A percentile compares a stretch with the other conserved stretches of the same genome.
Conservation (phyloP, 345 rosid genomes). For the Cardamine resedifolia region DNA sequence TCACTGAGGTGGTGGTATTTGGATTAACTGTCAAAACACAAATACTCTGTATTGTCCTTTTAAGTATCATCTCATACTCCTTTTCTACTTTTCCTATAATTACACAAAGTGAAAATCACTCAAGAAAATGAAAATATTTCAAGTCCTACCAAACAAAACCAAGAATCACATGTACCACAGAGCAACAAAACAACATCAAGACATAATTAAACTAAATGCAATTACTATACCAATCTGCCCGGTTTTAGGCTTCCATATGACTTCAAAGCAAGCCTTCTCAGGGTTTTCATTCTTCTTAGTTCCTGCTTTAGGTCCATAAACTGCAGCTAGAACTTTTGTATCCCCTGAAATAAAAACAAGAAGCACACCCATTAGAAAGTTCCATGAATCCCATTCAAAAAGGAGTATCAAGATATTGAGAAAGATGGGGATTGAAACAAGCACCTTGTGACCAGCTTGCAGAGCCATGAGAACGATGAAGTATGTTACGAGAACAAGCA, state of each 20-base stretch:
- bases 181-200: background rate
- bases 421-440: background rate
- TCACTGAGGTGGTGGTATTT: conserved; percentile 82
- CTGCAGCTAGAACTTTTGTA: conserved; percentile 83
- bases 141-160: background rate
- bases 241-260: conserved; percentile 91
- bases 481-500: conserved; percentile 69
- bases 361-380: background rate
- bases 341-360: conserved; percentile 51
- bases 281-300: conserved; percentile 88
- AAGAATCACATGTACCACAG: background rate
- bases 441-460: conserved; percentile 95
- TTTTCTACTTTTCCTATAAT: conserved; percentile 66
- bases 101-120: background rate
- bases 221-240: conserved; percentile 65
- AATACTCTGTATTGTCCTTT: conserved; percentile 81
- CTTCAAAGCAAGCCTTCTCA: conserved; percentile 88
- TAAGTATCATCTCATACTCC: conserved; percentile 83
- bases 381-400: background rate
- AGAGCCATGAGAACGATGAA: conserved; percentile 93
- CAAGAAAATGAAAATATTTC: background rate
- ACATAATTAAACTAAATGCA: background rate
- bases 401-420: background rate
- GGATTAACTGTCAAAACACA: conserved; percentile 78
- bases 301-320: conserved; percentile 94